These are phyloP conservation scores for Aspergillus fumigatus DNA, from an alignment of 2,329 filamentous ascomycete species.

Conservation along the genomic window DNA sequence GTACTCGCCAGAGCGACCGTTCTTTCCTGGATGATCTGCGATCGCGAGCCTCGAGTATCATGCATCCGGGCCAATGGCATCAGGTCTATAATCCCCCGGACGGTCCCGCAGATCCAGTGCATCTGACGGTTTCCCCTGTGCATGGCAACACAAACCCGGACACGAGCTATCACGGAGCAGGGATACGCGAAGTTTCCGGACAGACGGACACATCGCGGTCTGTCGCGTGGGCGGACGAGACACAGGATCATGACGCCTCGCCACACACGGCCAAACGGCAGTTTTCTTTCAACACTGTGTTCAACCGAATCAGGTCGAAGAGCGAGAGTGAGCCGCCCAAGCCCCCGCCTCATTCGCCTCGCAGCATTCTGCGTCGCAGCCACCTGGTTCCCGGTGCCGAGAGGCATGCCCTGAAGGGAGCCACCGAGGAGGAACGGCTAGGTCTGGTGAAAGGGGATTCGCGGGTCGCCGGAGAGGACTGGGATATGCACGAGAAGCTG, in stretches of 20 bases:
- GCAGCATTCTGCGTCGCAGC: constrained; percentile 41
- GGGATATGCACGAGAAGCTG: constrained; percentile 26
- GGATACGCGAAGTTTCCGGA: constrained; percentile 24
- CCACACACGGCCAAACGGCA: constrained; percentile 63
- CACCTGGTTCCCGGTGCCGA: constrained; percentile 19
- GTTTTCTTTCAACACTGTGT: constrained; percentile 89
- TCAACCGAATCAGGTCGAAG: constrained; percentile 48
- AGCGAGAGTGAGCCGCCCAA: constrained; percentile 18
- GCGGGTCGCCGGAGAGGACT: constrained; percentile 16
- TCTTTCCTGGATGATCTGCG: constrained; percentile 38
- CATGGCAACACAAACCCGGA: constrained; percentile 44
- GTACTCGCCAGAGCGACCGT: constrained; percentile 25
- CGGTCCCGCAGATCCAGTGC: constrained; percentile 55
- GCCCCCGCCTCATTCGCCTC: constrained; percentile 24
- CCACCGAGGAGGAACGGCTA: constrained; percentile 76
- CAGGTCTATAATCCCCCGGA: constrained; percentile 24
- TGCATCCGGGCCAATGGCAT: constrained; percentile 34
- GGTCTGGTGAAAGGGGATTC: constrained; percentile 77
- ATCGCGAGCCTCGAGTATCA: constrained; percentile 34
- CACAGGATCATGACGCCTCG: constrained; percentile 22
- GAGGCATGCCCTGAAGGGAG: constrained; percentile 41
- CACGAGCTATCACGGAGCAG: constrained; percentile 28
- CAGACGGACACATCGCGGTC: constrained; percentile 38
- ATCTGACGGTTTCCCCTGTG: constrained; percentile 58
- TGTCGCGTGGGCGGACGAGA: constrained; percentile 32